Evolutionary conservation across 1,284 basidiomycete species (phyloP).

Genomic region (Sanghuangporus sanghuang): DNA sequence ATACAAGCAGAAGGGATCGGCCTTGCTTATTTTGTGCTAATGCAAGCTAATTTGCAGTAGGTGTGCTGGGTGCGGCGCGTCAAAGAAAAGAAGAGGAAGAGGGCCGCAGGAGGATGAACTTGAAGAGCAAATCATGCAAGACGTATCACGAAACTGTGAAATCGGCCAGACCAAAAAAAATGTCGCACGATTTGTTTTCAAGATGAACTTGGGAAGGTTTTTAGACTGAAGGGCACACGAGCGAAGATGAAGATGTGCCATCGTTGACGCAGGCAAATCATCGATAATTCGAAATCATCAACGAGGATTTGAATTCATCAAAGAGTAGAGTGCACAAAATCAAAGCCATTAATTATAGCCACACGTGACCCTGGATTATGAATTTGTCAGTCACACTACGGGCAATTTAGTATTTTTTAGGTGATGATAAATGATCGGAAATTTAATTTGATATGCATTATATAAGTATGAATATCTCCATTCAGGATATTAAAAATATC

Average conservation of each 20-base stretch:
- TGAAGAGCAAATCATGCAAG: not conserved
- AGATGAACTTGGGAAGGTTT: not conserved
- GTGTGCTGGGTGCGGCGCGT: not conserved
- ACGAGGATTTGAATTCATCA: not conserved
- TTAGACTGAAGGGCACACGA: not conserved
- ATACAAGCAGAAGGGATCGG: not conserved
- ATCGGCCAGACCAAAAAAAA: not conserved
- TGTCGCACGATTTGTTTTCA: not conserved
- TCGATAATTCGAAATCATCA: not conserved
- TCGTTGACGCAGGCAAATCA: not conserved
- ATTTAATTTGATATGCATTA: too few species aligned
- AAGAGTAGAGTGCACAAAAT: too few species aligned
- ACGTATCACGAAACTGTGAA: constrained; percentile 4
- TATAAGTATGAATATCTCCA: too few species aligned
- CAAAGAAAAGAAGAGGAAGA: not conserved
- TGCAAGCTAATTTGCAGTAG: not conserved
- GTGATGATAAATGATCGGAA: too few species aligned
- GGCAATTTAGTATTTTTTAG: too few species aligned
- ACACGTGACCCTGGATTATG: not conserved
- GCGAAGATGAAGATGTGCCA: not conserved
- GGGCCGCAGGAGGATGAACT: too few species aligned
- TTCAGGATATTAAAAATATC: too few species aligned
- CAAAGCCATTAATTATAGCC: not conserved
- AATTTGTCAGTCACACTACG: too few species aligned
- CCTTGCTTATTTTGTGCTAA: not conserved